Conservation (phyloP, 2,329 filamentous ascomycete species). For the Aureobasidium sp. region DNA sequence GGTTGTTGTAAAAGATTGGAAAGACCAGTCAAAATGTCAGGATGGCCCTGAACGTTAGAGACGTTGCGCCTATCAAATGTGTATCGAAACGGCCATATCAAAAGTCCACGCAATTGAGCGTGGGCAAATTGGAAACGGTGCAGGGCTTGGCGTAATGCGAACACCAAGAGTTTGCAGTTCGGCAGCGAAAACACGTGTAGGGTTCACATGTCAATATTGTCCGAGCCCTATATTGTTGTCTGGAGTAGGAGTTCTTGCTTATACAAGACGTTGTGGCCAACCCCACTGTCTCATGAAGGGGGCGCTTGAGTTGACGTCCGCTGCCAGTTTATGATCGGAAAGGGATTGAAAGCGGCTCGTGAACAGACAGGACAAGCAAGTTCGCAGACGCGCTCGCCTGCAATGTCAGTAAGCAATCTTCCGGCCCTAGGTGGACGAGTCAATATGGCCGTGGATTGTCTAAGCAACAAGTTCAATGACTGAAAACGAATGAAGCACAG, state of each 20-base stretch:
- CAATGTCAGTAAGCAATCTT: neutral
- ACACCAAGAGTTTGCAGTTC: neutral
- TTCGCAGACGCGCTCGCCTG: too few relatives aligned
- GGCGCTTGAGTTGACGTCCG: too few relatives aligned
- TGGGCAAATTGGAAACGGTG: neutral
- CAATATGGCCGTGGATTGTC: neutral
- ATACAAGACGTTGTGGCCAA: constrained; percentile 7
- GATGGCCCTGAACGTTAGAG: neutral
- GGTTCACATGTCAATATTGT: neutral
- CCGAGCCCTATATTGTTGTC: neutral
- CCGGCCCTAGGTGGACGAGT: neutral
- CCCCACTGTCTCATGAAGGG: neutral
- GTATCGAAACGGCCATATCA: constrained; percentile 15
- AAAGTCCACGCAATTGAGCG: constrained; percentile 1
- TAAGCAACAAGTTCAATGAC: too few relatives aligned
- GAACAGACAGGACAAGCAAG: too few relatives aligned
- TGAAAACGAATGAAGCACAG: neutral
- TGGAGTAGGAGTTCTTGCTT: neutral
- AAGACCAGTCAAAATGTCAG: neutral
- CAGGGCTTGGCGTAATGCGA: neutral
- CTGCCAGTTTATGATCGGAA: too few relatives aligned
- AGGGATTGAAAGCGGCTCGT: too few relatives aligned
- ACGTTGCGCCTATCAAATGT: constrained; percentile 2
- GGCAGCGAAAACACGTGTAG: constrained; percentile 10
- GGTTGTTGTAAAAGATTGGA: neutral